phyloP scores from a whole-genome alignment of 2,329 filamentous ascomycete species.

The Aureobasidium sp. region DNA sequence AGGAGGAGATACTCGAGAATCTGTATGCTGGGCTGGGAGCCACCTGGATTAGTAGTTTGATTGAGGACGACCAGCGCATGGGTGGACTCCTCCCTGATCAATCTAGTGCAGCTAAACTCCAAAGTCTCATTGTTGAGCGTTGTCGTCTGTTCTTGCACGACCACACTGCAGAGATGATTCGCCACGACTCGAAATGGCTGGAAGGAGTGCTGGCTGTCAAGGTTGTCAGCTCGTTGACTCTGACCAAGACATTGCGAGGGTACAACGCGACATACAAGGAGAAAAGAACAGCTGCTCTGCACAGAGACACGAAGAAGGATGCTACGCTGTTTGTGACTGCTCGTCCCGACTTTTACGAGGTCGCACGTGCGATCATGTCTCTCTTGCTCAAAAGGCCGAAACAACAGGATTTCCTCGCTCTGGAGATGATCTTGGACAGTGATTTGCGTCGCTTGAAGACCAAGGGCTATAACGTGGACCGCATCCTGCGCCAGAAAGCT shows the following conservation, averaged over 20 bases:
- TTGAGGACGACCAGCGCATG: conserved; percentile 70
- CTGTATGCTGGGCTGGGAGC: conserved; percentile 82
- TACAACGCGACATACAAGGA: conserved; percentile 63
- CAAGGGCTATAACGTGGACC: conserved; percentile 93
- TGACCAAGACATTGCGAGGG: conserved; percentile 68
- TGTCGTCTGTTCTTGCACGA: conserved; percentile 86
- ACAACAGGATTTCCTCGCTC: conserved; percentile 80
- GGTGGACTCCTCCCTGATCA: conserved; percentile 62
- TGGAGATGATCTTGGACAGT: conserved; percentile 84
- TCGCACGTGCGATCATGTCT: conserved; percentile 79
- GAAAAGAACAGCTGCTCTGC: conserved; percentile 67
- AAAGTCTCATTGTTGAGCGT: conserved; percentile 78
- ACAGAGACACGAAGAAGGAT: conserved; percentile 45
- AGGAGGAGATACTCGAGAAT: conserved; percentile 77
- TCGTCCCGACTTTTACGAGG: conserved; percentile 79
- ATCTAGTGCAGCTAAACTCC: conserved; percentile 59
- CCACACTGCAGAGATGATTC: conserved; percentile 68
- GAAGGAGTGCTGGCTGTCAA: conserved; percentile 76
- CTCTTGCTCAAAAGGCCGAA: conserved; percentile 75
- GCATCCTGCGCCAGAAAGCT: conserved; percentile 81
- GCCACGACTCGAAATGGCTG: conserved; percentile 83
- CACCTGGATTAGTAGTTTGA: conserved; percentile 64
- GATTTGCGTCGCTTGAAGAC: conserved; percentile 74
- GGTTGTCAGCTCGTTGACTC: conserved; percentile 68
- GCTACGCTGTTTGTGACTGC: conserved; percentile 72